phyloP scores from a whole-genome alignment of 2,329 filamentous ascomycete genomes.

The Spiromastix sp. region DNA sequence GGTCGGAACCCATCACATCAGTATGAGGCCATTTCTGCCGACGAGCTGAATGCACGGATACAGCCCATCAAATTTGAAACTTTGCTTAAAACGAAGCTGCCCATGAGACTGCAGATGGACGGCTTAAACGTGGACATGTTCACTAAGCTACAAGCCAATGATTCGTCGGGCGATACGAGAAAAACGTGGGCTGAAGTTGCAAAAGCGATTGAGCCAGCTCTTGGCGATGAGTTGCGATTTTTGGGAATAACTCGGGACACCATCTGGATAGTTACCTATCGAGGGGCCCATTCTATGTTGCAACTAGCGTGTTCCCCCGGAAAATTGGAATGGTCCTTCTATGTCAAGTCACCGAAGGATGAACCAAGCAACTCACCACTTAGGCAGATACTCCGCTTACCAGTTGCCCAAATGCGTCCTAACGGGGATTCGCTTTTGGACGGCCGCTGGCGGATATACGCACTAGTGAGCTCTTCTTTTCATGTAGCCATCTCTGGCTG shows the following conservation, averaged over 20 bases:
- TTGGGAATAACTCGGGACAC: constrained; percentile 22
- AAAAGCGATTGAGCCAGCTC: constrained; percentile 12
- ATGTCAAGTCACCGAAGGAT: constrained; percentile 30
- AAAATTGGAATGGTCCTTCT: constrained; percentile 38
- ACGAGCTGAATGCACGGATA: constrained; percentile 25
- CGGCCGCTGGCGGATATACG: constrained; percentile 37
- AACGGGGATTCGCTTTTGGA: constrained; percentile 17
- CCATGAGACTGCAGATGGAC: constrained; percentile 29
- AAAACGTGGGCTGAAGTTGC: constrained; percentile 9
- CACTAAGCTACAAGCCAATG: constrained; percentile 9
- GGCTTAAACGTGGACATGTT: constrained; percentile 20
- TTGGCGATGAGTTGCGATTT: constrained; percentile 25
- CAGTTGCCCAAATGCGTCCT: constrained; percentile 39
- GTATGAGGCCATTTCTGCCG: constrained; percentile 23
- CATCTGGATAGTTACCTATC: constrained; percentile 35
- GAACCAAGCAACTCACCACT: constrained; percentile 30
- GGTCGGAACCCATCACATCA: constrained; percentile 44
- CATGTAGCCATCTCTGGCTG: constrained; percentile 26
- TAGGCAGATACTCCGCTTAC: constrained; percentile 34
- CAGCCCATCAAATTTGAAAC: constrained; percentile 36
- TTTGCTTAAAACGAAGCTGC: constrained; percentile 32
- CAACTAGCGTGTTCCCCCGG: constrained; percentile 26
- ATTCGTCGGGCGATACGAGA: constrained; percentile 2
- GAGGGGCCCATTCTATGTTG: constrained; percentile 27
- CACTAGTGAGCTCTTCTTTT: constrained; percentile 27